These are phyloP conservation scores for Grosmannia huntii DNA, from an alignment of 2,329 filamentous ascomycete species.

Conservation along the genomic window DNA sequence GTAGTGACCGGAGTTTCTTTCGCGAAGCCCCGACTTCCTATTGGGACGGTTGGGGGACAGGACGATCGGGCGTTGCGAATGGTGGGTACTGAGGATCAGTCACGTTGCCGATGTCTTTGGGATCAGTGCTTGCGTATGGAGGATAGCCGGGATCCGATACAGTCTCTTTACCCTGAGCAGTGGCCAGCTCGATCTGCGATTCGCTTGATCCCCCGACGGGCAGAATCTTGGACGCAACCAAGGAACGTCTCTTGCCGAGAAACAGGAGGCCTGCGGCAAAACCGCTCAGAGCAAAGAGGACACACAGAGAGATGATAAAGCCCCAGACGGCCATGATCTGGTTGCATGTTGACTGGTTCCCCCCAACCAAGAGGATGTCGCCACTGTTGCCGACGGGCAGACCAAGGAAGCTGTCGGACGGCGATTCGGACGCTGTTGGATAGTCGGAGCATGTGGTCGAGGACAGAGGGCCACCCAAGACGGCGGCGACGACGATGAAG, in stretches of 20 bases:
- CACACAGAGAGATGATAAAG: conserved; percentile 63
- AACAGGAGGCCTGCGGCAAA: conserved; percentile 48
- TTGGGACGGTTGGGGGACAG: neutral
- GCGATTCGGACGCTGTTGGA: conserved; percentile 23
- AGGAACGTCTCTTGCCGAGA: conserved; percentile 35
- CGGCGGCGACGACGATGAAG: conserved; percentile 62
- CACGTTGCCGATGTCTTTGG: too few relatives aligned
- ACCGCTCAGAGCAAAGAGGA: conserved; percentile 53
- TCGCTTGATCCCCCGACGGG: conserved; percentile 14
- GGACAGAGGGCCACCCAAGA: conserved; percentile 69
- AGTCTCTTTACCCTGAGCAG: neutral
- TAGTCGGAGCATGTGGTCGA: conserved; percentile 57
- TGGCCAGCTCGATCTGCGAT: conserved; percentile 9
- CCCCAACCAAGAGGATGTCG: conserved; percentile 36
- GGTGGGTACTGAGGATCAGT: neutral
- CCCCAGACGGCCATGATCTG: conserved; percentile 86
- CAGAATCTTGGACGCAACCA: conserved; percentile 25
- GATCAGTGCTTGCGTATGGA: neutral
- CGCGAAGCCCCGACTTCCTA: conserved; percentile 13
- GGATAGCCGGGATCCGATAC: neutral
- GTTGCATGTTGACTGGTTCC: conserved; percentile 54
- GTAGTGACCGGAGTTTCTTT: conserved; percentile 1
- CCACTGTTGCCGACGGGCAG: conserved; percentile 20
- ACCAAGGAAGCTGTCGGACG: conserved; percentile 23
- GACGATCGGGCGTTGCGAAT: neutral